A percentile compares a stretch with the other conserved stretches of the same genome.
Evolutionary conservation across 2,329 filamentous ascomycete genomes (phyloP).

Genomic region (Talaromyces amestolkiae): DNA sequence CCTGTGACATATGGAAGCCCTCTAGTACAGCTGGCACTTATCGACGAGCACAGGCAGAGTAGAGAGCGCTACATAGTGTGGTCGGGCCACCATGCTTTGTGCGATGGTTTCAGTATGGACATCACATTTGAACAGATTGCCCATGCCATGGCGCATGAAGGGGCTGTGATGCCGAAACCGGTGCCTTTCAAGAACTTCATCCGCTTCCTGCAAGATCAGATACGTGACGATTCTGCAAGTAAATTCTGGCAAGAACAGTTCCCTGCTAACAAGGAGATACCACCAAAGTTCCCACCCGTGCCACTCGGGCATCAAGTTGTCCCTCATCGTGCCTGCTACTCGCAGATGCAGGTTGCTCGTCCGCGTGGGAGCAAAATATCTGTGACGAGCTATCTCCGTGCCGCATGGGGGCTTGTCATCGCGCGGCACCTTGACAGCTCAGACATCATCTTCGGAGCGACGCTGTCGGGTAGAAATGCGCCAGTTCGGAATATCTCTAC

Average conservation of each 20-base stretch:
- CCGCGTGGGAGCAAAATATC: background rate
- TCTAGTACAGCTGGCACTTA: conserved; percentile 32
- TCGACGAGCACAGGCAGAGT: background rate
- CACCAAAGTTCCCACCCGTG: background rate
- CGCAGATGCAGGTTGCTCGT: background rate
- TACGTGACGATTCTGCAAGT: background rate
- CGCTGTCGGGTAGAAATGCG: conserved; percentile 32
- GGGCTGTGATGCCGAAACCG: background rate
- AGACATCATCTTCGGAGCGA: conserved; percentile 30
- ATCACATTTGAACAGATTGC: conserved; percentile 6
- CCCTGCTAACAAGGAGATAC: background rate
- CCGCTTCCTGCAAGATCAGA: background rate
- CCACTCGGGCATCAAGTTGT: background rate
- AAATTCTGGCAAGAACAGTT: background rate
- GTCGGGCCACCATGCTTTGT: conserved; percentile 45
- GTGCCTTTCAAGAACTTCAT: conserved; percentile 1
- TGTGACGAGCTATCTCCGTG: conserved; percentile 12
- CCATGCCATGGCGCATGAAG: background rate
- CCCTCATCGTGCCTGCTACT: background rate
- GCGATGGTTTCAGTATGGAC: conserved; percentile 39
- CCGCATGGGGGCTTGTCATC: conserved; percentile 26
- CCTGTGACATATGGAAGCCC: conserved; percentile 39
- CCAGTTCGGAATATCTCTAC: conserved; percentile 36
- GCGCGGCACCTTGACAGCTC: conserved; percentile 10
- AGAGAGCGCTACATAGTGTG: background rate